Percentiles rank a stretch among this genome's conserved stretches.
These are phyloP conservation scores for Nematocida homosporus DNA, from an alignment of 371 early-diverging fungal genomes.

Conservation along the genomic window DNA sequence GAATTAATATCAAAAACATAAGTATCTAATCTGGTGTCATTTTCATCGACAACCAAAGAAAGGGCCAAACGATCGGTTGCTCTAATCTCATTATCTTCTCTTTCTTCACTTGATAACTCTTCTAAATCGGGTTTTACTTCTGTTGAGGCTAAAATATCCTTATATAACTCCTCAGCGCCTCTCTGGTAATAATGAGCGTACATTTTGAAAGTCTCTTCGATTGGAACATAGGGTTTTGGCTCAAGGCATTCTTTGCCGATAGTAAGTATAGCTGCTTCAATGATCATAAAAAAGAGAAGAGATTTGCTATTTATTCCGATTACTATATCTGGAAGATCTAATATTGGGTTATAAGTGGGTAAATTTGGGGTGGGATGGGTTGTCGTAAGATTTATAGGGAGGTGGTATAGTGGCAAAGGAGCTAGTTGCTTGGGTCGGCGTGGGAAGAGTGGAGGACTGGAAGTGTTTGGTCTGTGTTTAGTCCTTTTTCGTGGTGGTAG, in stretches of 20 bases:
- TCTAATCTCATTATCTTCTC: conserved; percentile 48
- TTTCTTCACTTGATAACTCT: conserved; percentile 48
- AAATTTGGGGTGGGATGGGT: not conserved
- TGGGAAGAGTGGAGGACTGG: too few relatives aligned
- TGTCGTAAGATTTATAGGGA: not conserved
- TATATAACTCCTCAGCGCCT: conserved; percentile 31
- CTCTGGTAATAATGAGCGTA: conserved; percentile 42
- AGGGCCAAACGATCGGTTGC: conserved; percentile 24
- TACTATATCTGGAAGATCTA: too few relatives aligned
- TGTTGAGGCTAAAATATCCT: not conserved
- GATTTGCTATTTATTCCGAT: too few relatives aligned
- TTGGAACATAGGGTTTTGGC: conserved; percentile 35
- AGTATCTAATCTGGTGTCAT: conserved; percentile 19
- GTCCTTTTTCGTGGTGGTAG: too few relatives aligned
- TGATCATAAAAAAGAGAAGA: conserved; percentile 49
- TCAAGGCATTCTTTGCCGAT: conserved; percentile 15
- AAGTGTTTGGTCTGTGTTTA: too few relatives aligned
- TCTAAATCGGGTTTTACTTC: conserved; percentile 6
- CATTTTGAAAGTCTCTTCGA: conserved; percentile 13
- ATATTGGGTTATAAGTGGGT: too few relatives aligned
- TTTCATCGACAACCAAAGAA: conserved; percentile 7
- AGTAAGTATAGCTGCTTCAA: conserved; percentile 29
- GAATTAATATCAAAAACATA: conserved; percentile 35
- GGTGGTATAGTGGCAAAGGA: not conserved
- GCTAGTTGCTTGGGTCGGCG: too few relatives aligned